phyloP scores from a whole-genome alignment of 805 yeast species.

The Wickerhamiella alocasiicola region DNA sequence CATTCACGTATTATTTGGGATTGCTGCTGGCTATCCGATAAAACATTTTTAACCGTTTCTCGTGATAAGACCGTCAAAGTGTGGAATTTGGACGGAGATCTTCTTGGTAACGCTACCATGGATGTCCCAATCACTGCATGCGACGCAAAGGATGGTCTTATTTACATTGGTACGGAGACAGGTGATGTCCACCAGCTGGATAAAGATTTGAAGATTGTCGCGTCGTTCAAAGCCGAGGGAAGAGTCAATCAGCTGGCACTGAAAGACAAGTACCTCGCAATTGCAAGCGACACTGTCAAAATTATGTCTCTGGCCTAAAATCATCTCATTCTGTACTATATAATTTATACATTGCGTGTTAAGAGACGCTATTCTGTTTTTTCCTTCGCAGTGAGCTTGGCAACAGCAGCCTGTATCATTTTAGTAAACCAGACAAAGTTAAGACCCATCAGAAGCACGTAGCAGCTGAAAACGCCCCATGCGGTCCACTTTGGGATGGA shows the following conservation, averaged over 20 bases:
- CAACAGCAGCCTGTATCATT: conserved; percentile 41
- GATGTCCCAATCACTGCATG: conserved; percentile 19
- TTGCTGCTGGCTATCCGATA: conserved; percentile 54
- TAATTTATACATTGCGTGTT: not conserved
- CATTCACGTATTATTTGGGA: conserved; percentile 95
- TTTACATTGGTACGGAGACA: conserved; percentile 18
- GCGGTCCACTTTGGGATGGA: conserved; percentile 39
- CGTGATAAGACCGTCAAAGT: conserved; percentile 66
- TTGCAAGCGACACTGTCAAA: conserved; percentile 13
- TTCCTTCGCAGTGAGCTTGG: conserved; percentile 16
- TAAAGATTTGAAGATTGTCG: not conserved
- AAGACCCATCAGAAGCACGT: conserved; percentile 49
- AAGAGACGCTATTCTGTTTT: conserved; percentile 7
- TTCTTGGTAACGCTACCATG: conserved; percentile 13
- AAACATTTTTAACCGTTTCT: conserved; percentile 65
- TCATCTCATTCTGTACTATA: not conserved
- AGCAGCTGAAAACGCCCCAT: conserved; percentile 39
- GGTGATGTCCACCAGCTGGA: conserved; percentile 15
- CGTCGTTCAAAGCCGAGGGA: conserved; percentile 12
- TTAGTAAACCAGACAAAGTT: conserved; percentile 80
- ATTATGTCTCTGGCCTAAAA: no score
- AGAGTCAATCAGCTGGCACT: conserved; percentile 16
- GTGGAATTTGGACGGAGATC: conserved; percentile 22
- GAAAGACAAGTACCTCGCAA: conserved; percentile 6
- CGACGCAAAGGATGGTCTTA: conserved; percentile 9